Evolutionary conservation across 495 filamentous ascomycete genomes (phyloP), one percentile per base, ranked within the genome.

Genomic region (Opeltia flavorubescens): DNA sequence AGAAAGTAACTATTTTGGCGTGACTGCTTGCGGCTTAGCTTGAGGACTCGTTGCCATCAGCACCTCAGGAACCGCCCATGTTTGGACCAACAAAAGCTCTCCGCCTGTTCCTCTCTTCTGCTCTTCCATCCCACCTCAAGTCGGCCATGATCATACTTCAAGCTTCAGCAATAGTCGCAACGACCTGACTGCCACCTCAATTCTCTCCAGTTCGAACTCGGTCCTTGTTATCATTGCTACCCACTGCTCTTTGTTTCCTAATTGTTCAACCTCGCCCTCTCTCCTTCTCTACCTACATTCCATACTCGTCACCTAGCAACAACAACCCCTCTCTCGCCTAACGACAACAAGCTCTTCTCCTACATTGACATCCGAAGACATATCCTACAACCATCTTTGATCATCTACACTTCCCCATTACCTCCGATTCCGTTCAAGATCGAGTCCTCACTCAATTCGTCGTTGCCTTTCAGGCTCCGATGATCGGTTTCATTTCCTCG

Each of bases 211-310:
- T 4, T 54, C 46, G 47, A 55, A 55, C 44, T 60, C 54, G 31
- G 47, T 48, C n/a, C 24, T 46, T 29, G 18, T 49, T 57, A 50
- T 44, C 41, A 30, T 53, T 47, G 42, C 48, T 52, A 46, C 51
- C 44, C 29, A 13, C 29, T 25, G 38, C 21, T n/a, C 38, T 41
- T 41, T 41, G 38, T 41, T 25, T 41, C 15, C 13, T 12, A 24
- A 13, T 41, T 25, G 15, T 9, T 33, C 45, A 50, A n/a, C n/a
- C n/a, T n/a, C n/a, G n/a, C n/a, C n/a, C n/a, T n/a, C 33, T 51
- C 56, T 51, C 53, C 54, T 55, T 54, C 58, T 52, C 51, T 63
- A 60, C 41, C 50, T 48, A 51, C 53, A 50, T 51, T 54, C 52
- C 50, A 53, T 41, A 23, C 23, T 49, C 49, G 36, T 30, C 47